These are phyloP conservation scores for Linum lewisii DNA, from an alignment of 345 rosid genomes.

Conservation along the genomic window DNA sequence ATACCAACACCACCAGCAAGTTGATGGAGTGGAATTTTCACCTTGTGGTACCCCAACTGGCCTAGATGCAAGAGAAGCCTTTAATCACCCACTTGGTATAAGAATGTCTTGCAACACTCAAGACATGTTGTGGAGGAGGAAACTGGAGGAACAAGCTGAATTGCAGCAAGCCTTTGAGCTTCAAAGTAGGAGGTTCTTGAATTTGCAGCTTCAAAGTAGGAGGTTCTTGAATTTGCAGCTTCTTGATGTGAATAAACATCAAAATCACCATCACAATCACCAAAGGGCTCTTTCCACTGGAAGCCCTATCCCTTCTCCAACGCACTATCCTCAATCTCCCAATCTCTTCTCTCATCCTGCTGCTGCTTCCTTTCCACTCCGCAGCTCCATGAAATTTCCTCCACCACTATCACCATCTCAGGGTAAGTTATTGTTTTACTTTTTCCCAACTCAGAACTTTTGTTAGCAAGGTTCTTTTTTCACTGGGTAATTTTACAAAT, in stretches of 20 bases:
- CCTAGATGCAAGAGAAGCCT: slow-evolving; percentile 64
- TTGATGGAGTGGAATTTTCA: slow-evolving; percentile 54
- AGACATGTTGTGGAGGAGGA: slow-evolving; percentile 66
- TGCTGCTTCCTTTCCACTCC: no score
- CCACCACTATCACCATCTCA: no score
- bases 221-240: slow-evolving; percentile 75
- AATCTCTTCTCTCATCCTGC: slow-evolving; percentile 50
- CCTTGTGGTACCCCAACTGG: slow-evolving; percentile 67
- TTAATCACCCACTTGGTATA: slow-evolving; percentile 43
- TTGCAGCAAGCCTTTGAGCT: slow-evolving; percentile 64
- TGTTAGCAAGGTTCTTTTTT: neutral
- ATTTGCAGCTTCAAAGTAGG: slow-evolving; percentile 71
- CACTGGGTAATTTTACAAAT: neutral
- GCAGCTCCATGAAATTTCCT: slow-evolving; percentile 19
- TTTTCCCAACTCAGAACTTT: no score
- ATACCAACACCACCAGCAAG: slow-evolving; percentile 15
- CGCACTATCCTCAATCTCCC: slow-evolving; percentile 23
- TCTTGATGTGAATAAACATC: slow-evolving; percentile 72
- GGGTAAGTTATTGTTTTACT: slow-evolving; percentile 17
- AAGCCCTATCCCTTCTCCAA: slow-evolving; percentile 48
- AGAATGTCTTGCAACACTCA: slow-evolving; percentile 57
- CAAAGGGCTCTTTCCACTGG: slow-evolving; percentile 57
- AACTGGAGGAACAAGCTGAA: slow-evolving; percentile 67
- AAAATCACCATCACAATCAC: no score
- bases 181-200: slow-evolving; percentile 69